Evolutionary conservation across 2,329 filamentous ascomycete genomes (phyloP), one percentile per base, ranked within the genome.

Genomic region (Hymenoscyphus scutula): DNA sequence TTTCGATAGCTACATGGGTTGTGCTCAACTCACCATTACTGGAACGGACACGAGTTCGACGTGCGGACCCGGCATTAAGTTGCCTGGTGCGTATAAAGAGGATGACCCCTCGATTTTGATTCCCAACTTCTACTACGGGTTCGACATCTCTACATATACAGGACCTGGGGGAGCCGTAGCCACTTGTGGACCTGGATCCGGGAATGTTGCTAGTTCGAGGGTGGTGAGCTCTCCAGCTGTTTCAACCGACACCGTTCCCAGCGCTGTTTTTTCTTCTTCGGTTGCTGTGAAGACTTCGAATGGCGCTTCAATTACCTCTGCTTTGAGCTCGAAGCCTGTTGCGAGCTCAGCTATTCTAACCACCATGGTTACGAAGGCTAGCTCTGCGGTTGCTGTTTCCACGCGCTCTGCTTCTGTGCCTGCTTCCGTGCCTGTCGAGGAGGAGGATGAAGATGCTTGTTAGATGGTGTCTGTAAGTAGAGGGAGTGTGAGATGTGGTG

Each of bases 21-120:
- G 70, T 48, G 68, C 68, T 34, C 68, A 70, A 62, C 54, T 70
- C 30, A 65, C 63, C 17, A 69, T 68, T 48, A 71, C 67, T 38
- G 69, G 69, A 23, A 62, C 61, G n/a, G 19, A 7, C 11, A 59
- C 51, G 11, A 58, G 23, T 15, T 32, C n/a, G 7, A 55, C 64
- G 27, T 70, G 67, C 45, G 56, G 61, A 3, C 69, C 69, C 19
- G 55, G 53, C n/a, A 66, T 71, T 56, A 38, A 67, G 53, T 62
- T 71, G 25, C 69, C 69, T 25, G 69, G 69, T 11, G 64, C 64
- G 7, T 70, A 69, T 62, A 62, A 58, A 13, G 64, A 59, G 5
- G 67, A 59, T 19, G 69, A 70, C 25, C 56, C 68, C 25, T 53
- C 38, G 32, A 70, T 71, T 53, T 69, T 67, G 51, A 70, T 70